Conservation (phyloP, 2,329 filamentous ascomycete genomes). For the Diaporthe sp. region DNA sequence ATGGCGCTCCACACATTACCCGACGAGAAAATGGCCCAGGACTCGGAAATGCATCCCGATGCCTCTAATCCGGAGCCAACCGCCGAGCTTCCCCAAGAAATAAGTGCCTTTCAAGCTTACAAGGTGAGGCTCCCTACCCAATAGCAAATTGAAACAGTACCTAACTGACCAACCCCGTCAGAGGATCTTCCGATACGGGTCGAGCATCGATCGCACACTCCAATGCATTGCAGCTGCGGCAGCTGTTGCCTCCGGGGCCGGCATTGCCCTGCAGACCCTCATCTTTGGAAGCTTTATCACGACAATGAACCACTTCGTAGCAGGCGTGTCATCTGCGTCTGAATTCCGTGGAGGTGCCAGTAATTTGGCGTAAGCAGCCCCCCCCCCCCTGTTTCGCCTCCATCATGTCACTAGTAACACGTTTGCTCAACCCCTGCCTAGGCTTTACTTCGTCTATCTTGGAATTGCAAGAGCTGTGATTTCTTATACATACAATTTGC, state of each 20-base stretch:
- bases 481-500: neutral
- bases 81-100: neutral
- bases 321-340: neutral
- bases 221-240: neutral
- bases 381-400: neutral
- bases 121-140: neutral
- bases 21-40: neutral
- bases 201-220: neutral
- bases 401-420: neutral
- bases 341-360: neutral
- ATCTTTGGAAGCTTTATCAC: conserved; percentile 16
- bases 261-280: conserved; percentile 5
- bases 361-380: neutral
- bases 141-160: too few species aligned
- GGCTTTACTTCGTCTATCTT: conserved; percentile 10
- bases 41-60: neutral
- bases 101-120: neutral
- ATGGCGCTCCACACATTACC: neutral
- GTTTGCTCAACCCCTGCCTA: neutral
- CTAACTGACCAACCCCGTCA: neutral
- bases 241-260: neutral
- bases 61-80: neutral
- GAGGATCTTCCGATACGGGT: conserved; percentile 1
- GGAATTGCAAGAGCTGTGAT: neutral
- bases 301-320: neutral